Evolutionary conservation across 768 basidiomycete species (phyloP).

Genomic region (Melanogaster broomeanus): DNA sequence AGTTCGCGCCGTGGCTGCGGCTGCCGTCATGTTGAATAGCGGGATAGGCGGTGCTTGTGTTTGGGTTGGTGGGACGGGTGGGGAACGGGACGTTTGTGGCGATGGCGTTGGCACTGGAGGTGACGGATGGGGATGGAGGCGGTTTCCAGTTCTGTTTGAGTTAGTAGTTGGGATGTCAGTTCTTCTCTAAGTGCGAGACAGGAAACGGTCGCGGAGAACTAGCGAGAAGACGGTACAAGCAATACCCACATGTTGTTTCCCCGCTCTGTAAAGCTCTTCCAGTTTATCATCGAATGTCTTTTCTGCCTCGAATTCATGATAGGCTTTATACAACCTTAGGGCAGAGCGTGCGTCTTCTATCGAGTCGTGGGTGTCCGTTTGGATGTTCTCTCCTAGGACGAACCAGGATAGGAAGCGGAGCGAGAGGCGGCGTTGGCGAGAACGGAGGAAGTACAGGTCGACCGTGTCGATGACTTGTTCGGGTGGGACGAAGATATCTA

Average conservation of each 20-base stretch:
- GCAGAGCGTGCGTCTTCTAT: constrained; percentile 95
- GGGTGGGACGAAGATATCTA: constrained; percentile 95
- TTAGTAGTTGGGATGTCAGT: background rate
- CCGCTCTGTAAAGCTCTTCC: constrained; percentile 81
- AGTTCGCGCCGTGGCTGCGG: constrained; percentile 23
- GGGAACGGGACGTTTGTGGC: background rate
- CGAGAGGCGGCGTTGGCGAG: constrained; percentile 84
- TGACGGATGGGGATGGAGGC: constrained; percentile 30
- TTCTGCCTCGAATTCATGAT: constrained; percentile 71
- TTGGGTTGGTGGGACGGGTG: background rate
- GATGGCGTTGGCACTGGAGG: constrained; percentile 4
- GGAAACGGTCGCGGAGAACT: background rate
- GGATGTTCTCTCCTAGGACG: constrained; percentile 88
- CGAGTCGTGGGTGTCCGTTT: constrained; percentile 95
- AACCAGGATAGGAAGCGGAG: constrained; percentile 94
- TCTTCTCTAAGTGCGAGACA: background rate
- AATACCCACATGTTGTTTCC: constrained; percentile 66
- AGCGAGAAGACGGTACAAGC: background rate
- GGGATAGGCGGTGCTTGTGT: constrained; percentile 14
- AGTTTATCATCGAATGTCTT: constrained; percentile 85
- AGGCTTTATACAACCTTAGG: constrained; percentile 80
- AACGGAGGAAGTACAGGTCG: constrained; percentile 86
- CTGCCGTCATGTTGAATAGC: constrained; percentile 30
- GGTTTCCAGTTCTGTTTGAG: constrained; percentile 56
- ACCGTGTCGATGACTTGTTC: constrained; percentile 97